A percentile compares a stretch with the other conserved stretches of the same genome.
Evolutionary conservation across 805 yeast genomes (phyloP).

Genomic region (Teunomyces aglyptinius): DNA sequence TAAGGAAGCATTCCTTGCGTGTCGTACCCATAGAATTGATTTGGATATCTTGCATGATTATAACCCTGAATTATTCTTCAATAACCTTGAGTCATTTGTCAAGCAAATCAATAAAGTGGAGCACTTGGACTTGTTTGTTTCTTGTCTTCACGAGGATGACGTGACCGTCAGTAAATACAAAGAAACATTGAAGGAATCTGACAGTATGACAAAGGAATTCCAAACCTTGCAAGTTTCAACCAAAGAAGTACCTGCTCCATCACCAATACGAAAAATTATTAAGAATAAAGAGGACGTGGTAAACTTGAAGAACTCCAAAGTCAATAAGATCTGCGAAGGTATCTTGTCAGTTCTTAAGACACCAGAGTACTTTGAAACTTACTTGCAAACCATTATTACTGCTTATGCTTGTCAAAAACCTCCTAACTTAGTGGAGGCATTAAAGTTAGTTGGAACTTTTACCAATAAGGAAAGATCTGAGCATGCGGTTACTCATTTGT

Average conservation of each 20-base stretch:
- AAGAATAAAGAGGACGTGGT: constrained; percentile 37
- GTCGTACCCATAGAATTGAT: constrained; percentile 90
- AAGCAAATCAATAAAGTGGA: constrained; percentile 69
- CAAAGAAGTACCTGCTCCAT: constrained; percentile 13
- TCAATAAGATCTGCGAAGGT: constrained; percentile 75
- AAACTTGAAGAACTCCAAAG: constrained; percentile 50
- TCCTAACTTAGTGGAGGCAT: constrained; percentile 76
- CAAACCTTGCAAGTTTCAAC: constrained; percentile 18
- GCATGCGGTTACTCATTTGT: constrained; percentile 73
- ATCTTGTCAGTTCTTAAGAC: constrained; percentile 55
- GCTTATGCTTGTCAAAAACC: constrained; percentile 92
- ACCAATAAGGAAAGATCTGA: constrained; percentile 46
- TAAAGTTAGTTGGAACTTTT: constrained; percentile 57
- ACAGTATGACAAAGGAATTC: constrained; percentile 8
- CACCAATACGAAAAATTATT: constrained; percentile 35
- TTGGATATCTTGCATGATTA: constrained; percentile 88
- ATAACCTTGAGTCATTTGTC: constrained; percentile 64
- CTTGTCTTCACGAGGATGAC: constrained; percentile 83
- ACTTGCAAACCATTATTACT: constrained; percentile 77
- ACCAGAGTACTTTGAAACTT: constrained; percentile 52
- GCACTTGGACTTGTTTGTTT: constrained; percentile 80
- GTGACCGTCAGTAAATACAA: constrained; percentile 77
- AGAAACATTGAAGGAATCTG: constrained; percentile 52
- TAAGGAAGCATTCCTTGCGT: constrained; percentile 71
- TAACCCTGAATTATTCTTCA: constrained; percentile 65